Base-by-base conservation (phyloP, 2,329 filamentous ascomycete genomes). In the Colletotrichum acutatum region DNA sequence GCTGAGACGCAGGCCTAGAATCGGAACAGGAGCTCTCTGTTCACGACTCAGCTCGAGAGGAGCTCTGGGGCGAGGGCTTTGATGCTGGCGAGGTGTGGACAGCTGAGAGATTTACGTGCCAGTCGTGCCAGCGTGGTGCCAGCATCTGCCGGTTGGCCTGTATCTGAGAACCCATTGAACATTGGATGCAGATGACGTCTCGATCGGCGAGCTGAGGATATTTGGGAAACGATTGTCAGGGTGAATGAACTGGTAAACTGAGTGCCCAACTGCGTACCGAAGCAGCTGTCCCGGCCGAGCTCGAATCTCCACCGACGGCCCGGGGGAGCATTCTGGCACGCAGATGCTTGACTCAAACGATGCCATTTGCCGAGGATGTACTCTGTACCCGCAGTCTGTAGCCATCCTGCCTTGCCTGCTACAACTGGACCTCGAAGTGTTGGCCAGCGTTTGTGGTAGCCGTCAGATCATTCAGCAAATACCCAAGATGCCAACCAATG, bases 191-290 rank as follows among this genome's bases (percentile, higher is more conserved):
- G n/a, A 56, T 46, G 26, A 28, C 64, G 34, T 28, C 37, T 34
- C 26, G 57, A 54, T 71, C 63, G 49, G 42, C 46, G 26, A 32
- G 52, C 49, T 52, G 34, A 30, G 22, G 19, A 26, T 42, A 42
- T 28, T 54, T 32, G 65, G 42, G 30, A 30, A 54, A 26, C 57
- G 52, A 72, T 63, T 42, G 22, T 32, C 63, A 22, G 34, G 64
- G 58, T 62, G 68, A 24, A 19, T 1, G 42, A 24, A 14, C 37
- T 14, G 16, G 37, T 6, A 54, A 14, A 5, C 26, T 19, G 42
- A 9, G 42, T 49, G 42, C 4, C 42, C 42, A n/a, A 32, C 66
- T 59, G 42, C 56, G 42, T 11, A 6, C 30, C 37, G 19, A 46
- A 71, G 30, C 16, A 49, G 8, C 8, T 22, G 42, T 19, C 32